Base-by-base conservation (phyloP, 2,329 filamentous ascomycete species). In the Monosporascus sp. region DNA sequence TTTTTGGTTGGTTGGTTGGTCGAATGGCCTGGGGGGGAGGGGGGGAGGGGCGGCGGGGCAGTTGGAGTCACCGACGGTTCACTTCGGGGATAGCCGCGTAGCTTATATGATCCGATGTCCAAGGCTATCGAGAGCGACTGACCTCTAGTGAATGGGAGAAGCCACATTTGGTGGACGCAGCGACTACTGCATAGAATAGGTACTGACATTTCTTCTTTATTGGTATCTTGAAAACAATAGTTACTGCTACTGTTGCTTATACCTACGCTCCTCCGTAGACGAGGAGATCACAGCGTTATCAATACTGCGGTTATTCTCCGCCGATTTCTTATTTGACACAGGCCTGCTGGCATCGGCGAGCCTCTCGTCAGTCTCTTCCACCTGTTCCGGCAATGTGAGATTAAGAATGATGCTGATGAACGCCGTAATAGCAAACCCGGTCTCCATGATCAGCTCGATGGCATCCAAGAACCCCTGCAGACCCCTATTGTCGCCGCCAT, bases 391-490 rank as follows among this genome's bases (percentile, higher is more conserved):
- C 17, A 96, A 71, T 0, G 82, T 60, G 48, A 94, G 68, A 66
- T 96, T 96, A 48, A 96, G 75, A 22, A 89, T 68, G 65, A 94
- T 77, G 49, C 83, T 83, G 41, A 92, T 66, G 24, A 91, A 79
- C 0, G 88, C 91, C 0, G 88, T 86, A 20, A 96, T 76, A 1
- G 86, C 85, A 57, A 88, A 89, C 0, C 88, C 87, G 0, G 86
- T 90, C 70, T 87, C 81, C 81, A 90, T 85, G 53, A 91, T 75
- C 41, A 92, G 73, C 5, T 79, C 77, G 53, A 90, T 84, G 49
- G 89, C 88, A 62, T 92, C 85, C 54, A 88, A 79, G 69, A 94
- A 90, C 2, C 89, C 89, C 47, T 78, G 72, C 2, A 93, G 79
- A 3, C 81, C 78, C 55, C 77, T 79, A 70, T 92, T 90, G 54